A percentile compares a stretch with the other conserved stretches of the same genome.
phyloP scores from a whole-genome alignment of 2,329 filamentous ascomycete species.

The Teratosphaeria epicoccoides region DNA sequence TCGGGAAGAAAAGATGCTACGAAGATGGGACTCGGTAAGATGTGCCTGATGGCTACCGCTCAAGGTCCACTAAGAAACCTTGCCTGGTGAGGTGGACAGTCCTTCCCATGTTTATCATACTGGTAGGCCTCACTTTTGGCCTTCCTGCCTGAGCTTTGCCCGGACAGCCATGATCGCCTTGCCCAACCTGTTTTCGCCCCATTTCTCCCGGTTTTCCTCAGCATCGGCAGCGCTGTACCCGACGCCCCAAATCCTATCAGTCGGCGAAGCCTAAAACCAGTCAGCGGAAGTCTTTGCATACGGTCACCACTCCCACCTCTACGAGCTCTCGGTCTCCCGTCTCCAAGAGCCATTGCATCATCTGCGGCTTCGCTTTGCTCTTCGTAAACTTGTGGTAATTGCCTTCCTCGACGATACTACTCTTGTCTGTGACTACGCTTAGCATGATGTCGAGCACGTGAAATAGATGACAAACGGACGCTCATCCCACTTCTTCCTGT shows the following conservation, averaged over 20 bases:
- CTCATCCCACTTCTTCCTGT: constrained; percentile 40
- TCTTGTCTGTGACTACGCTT: constrained; percentile 31
- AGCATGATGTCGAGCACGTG: neutral
- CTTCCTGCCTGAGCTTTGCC: constrained; percentile 38
- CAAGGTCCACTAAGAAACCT: too few species aligned
- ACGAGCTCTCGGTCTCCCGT: constrained; percentile 53
- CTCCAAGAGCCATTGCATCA: constrained; percentile 42
- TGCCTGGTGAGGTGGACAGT: too few species aligned
- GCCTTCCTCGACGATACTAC: constrained; percentile 46
- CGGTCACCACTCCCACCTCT: constrained; percentile 39
- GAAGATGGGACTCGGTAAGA: too few species aligned
- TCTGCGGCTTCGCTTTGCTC: constrained; percentile 28
- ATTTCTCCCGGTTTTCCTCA: constrained; percentile 35
- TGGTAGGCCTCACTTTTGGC: neutral
- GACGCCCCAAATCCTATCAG: constrained; percentile 56
- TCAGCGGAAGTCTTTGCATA: neutral
- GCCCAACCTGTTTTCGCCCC: constrained; percentile 57
- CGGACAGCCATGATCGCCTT: constrained; percentile 52
- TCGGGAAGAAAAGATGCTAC: too few species aligned
- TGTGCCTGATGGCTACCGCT: neutral
- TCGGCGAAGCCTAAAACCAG: constrained; percentile 33
- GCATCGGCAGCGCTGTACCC: constrained; percentile 48
- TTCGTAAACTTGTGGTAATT: constrained; percentile 50
- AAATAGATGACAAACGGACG: constrained; percentile 13
- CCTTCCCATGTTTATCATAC: too few species aligned